These are phyloP conservation scores for Cucurbita moschata DNA, from an alignment of 306 rosid genomes.

Conservation along the genomic window DNA sequence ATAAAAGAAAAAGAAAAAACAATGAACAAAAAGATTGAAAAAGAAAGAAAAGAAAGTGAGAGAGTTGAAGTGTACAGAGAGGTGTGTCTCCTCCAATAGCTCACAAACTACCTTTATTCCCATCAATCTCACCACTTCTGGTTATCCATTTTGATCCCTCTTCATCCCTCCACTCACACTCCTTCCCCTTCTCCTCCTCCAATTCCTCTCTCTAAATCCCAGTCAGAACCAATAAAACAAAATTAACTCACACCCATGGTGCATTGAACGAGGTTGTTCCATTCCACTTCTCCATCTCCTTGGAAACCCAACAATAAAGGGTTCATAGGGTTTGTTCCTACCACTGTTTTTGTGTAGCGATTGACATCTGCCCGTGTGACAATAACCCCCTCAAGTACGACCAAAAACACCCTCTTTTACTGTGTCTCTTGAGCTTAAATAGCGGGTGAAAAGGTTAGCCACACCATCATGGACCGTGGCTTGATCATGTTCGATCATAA, in stretches of 20 bases:
- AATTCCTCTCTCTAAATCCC: neutral
- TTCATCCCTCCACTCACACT: neutral
- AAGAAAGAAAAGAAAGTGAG: neutral
- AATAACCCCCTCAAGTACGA: neutral
- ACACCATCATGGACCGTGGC: neutral
- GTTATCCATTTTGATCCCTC: neutral
- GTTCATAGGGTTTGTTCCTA: neutral
- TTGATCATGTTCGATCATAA: conserved; percentile 7
- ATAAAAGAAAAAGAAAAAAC: too few relatives aligned
- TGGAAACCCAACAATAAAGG: conserved; percentile 42
- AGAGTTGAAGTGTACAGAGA: neutral
- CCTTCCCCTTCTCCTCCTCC: neutral
- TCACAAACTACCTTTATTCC: conserved; percentile 7
- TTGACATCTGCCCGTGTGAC: neutral
- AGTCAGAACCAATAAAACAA: neutral
- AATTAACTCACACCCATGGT: neutral
- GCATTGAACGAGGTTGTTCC: neutral
- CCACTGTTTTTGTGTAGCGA: neutral
- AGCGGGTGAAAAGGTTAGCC: conserved; percentile 18
- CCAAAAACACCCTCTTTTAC: neutral
- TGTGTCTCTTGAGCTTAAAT: conserved; percentile 21
- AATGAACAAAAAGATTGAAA: neutral
- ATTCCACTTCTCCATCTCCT: conserved; percentile 12
- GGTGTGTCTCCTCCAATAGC: conserved; percentile 5
- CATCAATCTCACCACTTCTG: conserved; percentile 11